Base-by-base conservation (phyloP, 2,329 filamentous ascomycete genomes). In the Alternaria sp. region DNA sequence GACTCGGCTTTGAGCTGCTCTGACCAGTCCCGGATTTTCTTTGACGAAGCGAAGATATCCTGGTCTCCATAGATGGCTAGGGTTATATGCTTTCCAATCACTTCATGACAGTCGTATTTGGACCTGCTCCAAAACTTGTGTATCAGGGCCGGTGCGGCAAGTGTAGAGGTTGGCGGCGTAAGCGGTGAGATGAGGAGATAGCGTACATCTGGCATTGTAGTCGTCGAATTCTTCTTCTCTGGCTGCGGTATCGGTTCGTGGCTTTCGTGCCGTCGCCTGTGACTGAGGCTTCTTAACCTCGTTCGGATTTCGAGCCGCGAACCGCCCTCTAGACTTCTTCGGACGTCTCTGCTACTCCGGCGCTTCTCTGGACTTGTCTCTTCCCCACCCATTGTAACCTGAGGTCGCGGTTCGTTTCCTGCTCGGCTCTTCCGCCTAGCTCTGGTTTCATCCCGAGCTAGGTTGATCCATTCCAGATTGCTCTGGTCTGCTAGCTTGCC, bases 21-120 rank as follows among this genome's bases (percentile, higher is more conserved):
- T 10, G 83, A 83, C 94, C 94, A 97, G 1, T 83, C 80, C 11
- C 86, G 85, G 69, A 94, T 82, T 77, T 88, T 91, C 61, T 84
- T 86, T 4, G 83, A 83, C 1, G 89, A 86, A 1, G 92, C 89
- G 68, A 97, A 96, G 0, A 85, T 81, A 77, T 98, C 94, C 5
- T 86, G 83, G 54, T 90, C 88, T 1, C 94, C 95, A 73, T 90
- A 97, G 0, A 97, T 79, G 0, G 88, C 89, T 32, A 97, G 77
- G 0, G 90, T 90, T 6, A 57, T 57, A 51, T 76, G 68, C 40
- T 69, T 73, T 6, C 69, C 72, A 40, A 79, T 59, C 11, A 68
- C 57, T 11, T 76, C 69, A 5, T 59, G 56, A 13, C 59, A 9
- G 1, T 55, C 51, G 25, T 68, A 65, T 3, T 56, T 63, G 17